phyloP scores from a whole-genome alignment of 495 filamentous ascomycete genomes.

The Aspergillus indologenus region DNA sequence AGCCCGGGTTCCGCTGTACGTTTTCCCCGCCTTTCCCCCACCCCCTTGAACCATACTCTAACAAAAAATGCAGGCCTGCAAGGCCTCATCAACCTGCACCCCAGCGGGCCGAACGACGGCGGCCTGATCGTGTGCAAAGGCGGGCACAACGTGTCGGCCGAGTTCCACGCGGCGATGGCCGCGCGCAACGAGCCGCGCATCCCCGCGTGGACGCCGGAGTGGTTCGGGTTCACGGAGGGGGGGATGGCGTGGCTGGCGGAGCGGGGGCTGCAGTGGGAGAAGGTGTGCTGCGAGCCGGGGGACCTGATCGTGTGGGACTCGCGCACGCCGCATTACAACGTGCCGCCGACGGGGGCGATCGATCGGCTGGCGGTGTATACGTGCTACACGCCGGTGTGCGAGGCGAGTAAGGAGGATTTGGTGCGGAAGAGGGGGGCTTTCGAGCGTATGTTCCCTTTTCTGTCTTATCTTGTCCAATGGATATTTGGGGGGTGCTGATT shows the following conservation, averaged over 20 bases:
- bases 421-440: constrained; percentile 36
- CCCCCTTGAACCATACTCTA: neutral
- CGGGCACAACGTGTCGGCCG: constrained; percentile 30
- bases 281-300: constrained; percentile 40
- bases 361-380: constrained; percentile 34
- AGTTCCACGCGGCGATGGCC: constrained; percentile 36
- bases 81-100: constrained; percentile 45
- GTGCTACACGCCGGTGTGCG: constrained; percentile 36
- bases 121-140: constrained; percentile 39
- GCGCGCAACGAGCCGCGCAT: constrained; percentile 35
- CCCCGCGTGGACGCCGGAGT: constrained; percentile 36
- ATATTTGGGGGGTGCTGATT: neutral
- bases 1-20: constrained; percentile 39
- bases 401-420: constrained; percentile 34
- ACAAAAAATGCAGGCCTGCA: constrained; percentile 29
- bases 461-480: too few species aligned
- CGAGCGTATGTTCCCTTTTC: constrained; percentile 19
- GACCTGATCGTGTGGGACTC: constrained; percentile 45
- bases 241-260: constrained; percentile 40
- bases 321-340: constrained; percentile 40
- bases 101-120: constrained; percentile 42
- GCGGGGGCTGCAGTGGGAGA: constrained; percentile 34
- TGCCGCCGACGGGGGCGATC: constrained; percentile 22
- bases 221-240: constrained; percentile 38
- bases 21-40: neutral